A percentile compares a stretch with the other conserved stretches of the same genome.
These are phyloP conservation scores for Dioscorea cayenensis DNA, from an alignment of 116 monocot genomes.

Conservation along the genomic window DNA sequence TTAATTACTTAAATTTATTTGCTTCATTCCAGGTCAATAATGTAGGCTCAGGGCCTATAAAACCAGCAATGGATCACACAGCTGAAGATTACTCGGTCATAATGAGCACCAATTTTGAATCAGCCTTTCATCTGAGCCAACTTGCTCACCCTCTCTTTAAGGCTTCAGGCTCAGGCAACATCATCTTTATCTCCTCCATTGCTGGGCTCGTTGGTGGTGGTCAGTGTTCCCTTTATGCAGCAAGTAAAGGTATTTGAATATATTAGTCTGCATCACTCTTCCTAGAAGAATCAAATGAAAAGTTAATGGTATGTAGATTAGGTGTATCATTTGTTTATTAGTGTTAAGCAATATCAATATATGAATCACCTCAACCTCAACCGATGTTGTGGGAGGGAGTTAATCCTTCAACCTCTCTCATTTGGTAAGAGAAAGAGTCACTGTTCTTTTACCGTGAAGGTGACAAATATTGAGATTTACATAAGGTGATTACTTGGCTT, in stretches of 20 bases:
- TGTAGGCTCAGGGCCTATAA: constrained; percentile 1
- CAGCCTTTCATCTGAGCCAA: constrained; percentile 27
- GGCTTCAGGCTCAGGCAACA: constrained; percentile 22
- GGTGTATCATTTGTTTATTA: not conserved
- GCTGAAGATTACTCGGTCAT: constrained; percentile 2
- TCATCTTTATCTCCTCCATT: constrained; percentile 21
- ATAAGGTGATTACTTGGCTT: no score
- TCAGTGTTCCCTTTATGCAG: constrained; percentile 1
- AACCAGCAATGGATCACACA: constrained; percentile 5
- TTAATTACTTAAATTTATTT: not conserved
- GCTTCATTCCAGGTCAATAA: constrained; percentile 18
- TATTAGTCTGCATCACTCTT: not conserved
- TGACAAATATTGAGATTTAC: no score
- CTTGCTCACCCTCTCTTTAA: constrained; percentile 18
- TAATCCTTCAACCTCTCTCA: no score
- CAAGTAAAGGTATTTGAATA: constrained; percentile 15
- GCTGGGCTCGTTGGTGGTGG: not conserved
- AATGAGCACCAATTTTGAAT: constrained; percentile 28
- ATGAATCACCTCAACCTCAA: no score
- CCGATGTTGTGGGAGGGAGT: no score
- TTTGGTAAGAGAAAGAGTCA: no score
- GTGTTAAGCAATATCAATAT: not conserved
- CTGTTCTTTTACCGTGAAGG: no score
- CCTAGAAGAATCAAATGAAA: no score
- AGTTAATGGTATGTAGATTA: not conserved